Base-by-base conservation (phyloP, 2,329 filamentous ascomycete genomes). In the Sordariomycetes sp. region DNA sequence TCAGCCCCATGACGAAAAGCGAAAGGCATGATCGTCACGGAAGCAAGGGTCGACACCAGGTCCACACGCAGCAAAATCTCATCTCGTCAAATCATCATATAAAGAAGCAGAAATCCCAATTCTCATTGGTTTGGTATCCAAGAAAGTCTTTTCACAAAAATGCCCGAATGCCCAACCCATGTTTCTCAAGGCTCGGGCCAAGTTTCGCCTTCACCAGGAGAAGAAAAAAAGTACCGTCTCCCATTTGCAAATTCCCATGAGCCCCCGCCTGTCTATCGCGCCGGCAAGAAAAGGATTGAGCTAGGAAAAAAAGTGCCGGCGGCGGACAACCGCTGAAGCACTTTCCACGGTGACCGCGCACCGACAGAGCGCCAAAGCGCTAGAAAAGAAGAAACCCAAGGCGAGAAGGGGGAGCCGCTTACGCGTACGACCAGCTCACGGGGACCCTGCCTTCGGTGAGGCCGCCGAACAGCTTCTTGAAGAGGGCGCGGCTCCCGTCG, bases 401-500 rank as follows among this genome's bases (percentile, higher is more conserved):
- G 55, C n/a, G 28, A 50, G 24, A 20, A 50, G 40, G 37, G 20
- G 22, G 46, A 50, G 3, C 8, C 2, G 20, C 60, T 67, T 71
- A 72, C 65, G 68, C 56, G 68, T 80, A 79, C 58, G 65, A 76
- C 79, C 80, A 83, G 34, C 66, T 64, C 55, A 75, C 69, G 3
- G 64, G 54, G 35, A 64, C 64, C 58, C 78, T 75, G 32, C 80
- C 80, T 37, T 69, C 65, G 24, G 63, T 71, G n/a, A 78, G 69
- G 28, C 70, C 66, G 58, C 72, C 76, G 55, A 73, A 78, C 58
- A 88, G 73, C 22, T 77, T 72, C n/a, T 65, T 62, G 71, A 85
- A 87, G 61, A 79, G 71, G 64, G 77, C 75, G 61, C 76, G 71
- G 62, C 79, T 82, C 63, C 87, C 76, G 65, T 90, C 87, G 54